Percentiles rank a stretch among this genome's conserved stretches.
Conservation (phyloP, 2,329 filamentous ascomycete species). For the Sclerotinia spermophila region DNA sequence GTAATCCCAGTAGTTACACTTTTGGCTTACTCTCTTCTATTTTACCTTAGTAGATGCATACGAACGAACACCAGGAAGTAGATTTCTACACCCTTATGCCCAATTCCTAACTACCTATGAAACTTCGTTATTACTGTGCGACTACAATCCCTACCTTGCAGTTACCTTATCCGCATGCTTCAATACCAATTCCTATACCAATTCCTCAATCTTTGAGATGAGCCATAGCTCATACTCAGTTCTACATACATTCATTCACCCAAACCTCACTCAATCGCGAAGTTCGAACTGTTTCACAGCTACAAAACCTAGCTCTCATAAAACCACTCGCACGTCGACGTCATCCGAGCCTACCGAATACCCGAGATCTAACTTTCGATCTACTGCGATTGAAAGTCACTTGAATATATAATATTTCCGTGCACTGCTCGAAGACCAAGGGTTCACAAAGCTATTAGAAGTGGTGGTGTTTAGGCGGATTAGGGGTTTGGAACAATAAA, state of each 20-base stretch:
- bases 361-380: background rate
- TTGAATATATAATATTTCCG: background rate
- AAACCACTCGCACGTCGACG: background rate
- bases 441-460: background rate
- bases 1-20: background rate
- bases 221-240: background rate
- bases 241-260: background rate
- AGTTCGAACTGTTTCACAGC: background rate
- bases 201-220: background rate
- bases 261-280: background rate
- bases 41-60: background rate
- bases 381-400: background rate
- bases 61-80: too few relatives aligned
- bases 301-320: background rate
- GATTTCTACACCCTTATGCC: background rate
- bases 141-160: background rate
- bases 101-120: background rate
- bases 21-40: background rate
- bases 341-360: slow-evolving; percentile 3
- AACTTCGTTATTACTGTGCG: background rate
- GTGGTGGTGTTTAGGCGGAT: slow-evolving; percentile 22
- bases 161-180: background rate
- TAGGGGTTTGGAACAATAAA: background rate
- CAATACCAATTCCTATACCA: slow-evolving; percentile 5
- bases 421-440: background rate